phyloP scores from a whole-genome alignment of 225 moss, liverwort and hornwort species.

The Pseudisothecium myosuroides region DNA sequence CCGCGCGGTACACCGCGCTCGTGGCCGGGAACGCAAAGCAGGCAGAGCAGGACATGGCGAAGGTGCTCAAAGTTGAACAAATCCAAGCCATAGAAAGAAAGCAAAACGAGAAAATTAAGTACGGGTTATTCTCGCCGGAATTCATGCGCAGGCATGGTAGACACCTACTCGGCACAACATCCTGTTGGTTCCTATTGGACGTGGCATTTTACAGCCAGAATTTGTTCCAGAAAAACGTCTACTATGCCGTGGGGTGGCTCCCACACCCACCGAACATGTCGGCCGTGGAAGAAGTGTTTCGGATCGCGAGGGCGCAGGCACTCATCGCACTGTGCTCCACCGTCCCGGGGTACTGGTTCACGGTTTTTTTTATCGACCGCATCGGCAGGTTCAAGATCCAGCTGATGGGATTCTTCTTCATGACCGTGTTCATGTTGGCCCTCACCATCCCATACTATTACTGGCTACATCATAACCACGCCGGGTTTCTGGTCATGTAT shows the following conservation, averaged over 20 bases:
- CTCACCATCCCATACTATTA: conserved; percentile 24
- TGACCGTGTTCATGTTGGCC: conserved; percentile 46
- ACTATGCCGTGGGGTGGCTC: background rate
- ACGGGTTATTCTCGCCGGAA: conserved; percentile 20
- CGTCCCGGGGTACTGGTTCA: conserved; percentile 56
- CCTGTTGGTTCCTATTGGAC: conserved; percentile 46
- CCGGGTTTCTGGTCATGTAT: conserved; percentile 12
- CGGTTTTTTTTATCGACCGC: conserved; percentile 20
- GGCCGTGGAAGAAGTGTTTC: conserved; percentile 36
- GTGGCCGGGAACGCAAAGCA: conserved; percentile 24
- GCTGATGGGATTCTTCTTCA: conserved; percentile 58
- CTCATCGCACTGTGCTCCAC: conserved; percentile 44
- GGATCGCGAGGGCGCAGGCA: conserved; percentile 23
- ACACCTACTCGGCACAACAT: conserved; percentile 34
- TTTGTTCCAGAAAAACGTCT: conserved; percentile 35
- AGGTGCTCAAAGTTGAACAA: conserved; percentile 17
- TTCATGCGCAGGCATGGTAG: conserved; percentile 10
- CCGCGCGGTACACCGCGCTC: conserved; percentile 48
- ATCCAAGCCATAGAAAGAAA: background rate
- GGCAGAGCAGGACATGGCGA: conserved; percentile 37
- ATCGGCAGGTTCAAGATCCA: conserved; percentile 46
- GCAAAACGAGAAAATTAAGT: background rate
- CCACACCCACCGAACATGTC: background rate
- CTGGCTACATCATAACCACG: background rate
- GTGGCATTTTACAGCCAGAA: conserved; percentile 39